Base-by-base conservation (phyloP, 164 flowering plant genomes). In the Vitis cinerea region DNA sequence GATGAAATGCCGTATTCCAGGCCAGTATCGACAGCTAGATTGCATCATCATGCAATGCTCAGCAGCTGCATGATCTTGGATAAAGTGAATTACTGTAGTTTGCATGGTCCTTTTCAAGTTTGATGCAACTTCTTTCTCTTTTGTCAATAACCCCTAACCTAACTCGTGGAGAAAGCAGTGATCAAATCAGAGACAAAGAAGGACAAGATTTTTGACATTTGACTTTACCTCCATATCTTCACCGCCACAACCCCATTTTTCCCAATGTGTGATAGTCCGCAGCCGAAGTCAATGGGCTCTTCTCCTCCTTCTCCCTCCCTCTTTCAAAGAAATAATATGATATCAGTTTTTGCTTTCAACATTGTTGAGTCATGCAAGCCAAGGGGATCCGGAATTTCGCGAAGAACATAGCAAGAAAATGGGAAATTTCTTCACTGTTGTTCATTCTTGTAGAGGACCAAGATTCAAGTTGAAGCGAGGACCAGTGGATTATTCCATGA, bases 81-180 rank as follows among this genome's bases (percentile, higher is more conserved):
- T 37, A 37, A 37, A 37, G 44, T 6, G 44, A 37, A 37, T 3
- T 6, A 6, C 44, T 23, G 44, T 6, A 47, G 19, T 71, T 63
- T 17, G 50, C 11, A 64, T 52, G 71, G 68, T 77, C 77, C 4
- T 74, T 80, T 59, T 72, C 77, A 75, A 75, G 14, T 81, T 77
- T 37, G 71, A 69, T 72, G 64, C 44, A 65, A 68, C 70, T 68
- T 67, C 17, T 14, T 29, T 37, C 3, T n/a, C 37, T 44, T 15
- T 70, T 59, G 86, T 83, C 82, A 78, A 79, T 47, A 50, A 10
- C 17, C 1, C 65, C 60, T n/a, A 56, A 81, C 81, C 83, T 81
- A 79, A 71, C 79, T 59, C 59, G 55, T 53, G 68, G 60, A 64
- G 75, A 65, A 73, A 71, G n/a, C 12, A 7, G 63, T 51, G 16